Evolutionary conservation across 225 moss, liverwort and hornwort genomes (phyloP).

Genomic region (Sphagnum tenellum): DNA sequence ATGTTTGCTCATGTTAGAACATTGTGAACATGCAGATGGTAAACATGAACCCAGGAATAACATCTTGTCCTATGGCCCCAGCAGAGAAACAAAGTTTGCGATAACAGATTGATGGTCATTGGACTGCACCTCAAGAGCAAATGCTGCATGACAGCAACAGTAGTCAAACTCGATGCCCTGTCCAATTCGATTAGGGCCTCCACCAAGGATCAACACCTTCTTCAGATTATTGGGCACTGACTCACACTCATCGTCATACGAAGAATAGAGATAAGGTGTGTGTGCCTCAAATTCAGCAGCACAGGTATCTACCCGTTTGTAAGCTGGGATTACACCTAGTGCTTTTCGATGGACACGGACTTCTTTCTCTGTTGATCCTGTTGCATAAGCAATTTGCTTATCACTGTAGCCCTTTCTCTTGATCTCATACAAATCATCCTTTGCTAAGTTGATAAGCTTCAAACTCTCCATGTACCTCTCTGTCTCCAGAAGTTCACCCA

Average conservation of each 20-base stretch:
- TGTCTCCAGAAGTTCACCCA: slow-evolving; percentile 68
- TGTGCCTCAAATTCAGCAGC: slow-evolving; percentile 97
- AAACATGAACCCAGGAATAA: no score
- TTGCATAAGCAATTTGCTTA: slow-evolving; percentile 88
- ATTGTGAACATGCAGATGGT: no score
- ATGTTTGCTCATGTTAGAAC: not conserved
- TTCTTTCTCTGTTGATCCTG: slow-evolving; percentile 62
- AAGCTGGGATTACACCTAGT: slow-evolving; percentile 83
- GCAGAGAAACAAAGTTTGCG: no score
- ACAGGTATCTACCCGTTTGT: slow-evolving; percentile 95
- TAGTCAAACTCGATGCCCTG: slow-evolving; percentile 99
- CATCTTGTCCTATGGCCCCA: no score
- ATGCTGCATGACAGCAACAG: slow-evolving; percentile 95
- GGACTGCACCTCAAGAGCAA: slow-evolving; percentile 63
- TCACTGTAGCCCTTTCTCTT: slow-evolving; percentile 91
- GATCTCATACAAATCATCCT: slow-evolving; percentile 74
- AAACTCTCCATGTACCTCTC: slow-evolving; percentile 62
- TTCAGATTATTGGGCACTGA: slow-evolving; percentile 57
- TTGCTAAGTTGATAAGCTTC: slow-evolving; percentile 39
- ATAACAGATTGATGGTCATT: no score
- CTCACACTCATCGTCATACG: slow-evolving; percentile 90
- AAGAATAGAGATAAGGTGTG: slow-evolving; percentile 92
- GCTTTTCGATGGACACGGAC: slow-evolving; percentile 64
- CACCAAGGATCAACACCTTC: slow-evolving; percentile 91
- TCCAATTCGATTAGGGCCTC: slow-evolving; percentile 95